Evolutionary conservation across 108 stramenopile species (phyloP).

Genomic region (Pseudonitzschia delicatissima): DNA sequence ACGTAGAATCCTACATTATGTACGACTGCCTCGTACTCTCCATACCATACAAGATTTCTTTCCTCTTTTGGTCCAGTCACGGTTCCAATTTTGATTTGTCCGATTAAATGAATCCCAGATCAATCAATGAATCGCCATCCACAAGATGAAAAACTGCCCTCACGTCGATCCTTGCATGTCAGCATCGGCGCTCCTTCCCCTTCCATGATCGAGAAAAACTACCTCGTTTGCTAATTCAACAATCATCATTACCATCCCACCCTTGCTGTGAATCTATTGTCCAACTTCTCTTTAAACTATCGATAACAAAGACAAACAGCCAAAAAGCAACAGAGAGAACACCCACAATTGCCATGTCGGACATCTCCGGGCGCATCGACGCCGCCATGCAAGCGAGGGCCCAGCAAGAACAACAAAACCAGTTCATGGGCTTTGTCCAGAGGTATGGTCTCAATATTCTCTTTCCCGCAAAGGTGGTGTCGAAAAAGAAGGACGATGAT

Average conservation of each 20-base stretch:
- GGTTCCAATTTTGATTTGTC: too few relatives aligned
- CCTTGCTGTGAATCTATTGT: neutral
- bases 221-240: neutral
- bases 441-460: conserved; percentile 30
- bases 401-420: conserved; percentile 25
- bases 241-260: neutral
- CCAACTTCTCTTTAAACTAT: neutral
- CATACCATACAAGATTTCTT: too few relatives aligned
- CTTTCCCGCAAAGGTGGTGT: conserved; percentile 32
- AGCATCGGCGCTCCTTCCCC: neutral
- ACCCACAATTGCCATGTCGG: neutral
- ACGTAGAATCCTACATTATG: too few relatives aligned
- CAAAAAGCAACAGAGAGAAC: neutral
- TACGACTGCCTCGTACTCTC: too few relatives aligned
- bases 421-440: conserved; percentile 29
- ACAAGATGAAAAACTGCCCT: neutral
- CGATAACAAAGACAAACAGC: neutral
- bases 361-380: conserved; percentile 5
- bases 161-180: too few relatives aligned
- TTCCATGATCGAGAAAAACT: neutral
- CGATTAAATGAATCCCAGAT: too few relatives aligned
- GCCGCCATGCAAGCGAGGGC: conserved; percentile 25
- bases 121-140: too few relatives aligned
- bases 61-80: too few relatives aligned
- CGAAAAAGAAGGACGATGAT: conserved; percentile 13